Conservation (phyloP, 495 filamentous ascomycete genomes). For the Hypomontagnella submonticulosa region DNA sequence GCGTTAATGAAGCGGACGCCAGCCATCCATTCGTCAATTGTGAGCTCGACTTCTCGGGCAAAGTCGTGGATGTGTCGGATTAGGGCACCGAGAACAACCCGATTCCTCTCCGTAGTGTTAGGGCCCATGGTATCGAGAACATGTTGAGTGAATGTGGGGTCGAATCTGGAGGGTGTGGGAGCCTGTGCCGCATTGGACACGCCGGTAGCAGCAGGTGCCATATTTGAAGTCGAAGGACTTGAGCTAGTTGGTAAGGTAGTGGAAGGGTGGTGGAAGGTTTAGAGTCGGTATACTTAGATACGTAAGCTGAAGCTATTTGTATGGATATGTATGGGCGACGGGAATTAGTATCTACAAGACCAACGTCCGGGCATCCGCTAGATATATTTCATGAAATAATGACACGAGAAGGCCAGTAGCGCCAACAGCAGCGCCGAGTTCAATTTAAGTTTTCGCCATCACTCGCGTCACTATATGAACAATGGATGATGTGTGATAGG, state of each 20-base stretch:
- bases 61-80: constrained; percentile 87
- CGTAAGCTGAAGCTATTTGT: constrained; percentile 1
- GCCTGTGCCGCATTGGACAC: constrained; percentile 41
- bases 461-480: constrained; percentile 26
- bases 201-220: constrained; percentile 36
- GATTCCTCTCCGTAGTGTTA: constrained; percentile 73
- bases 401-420: constrained; percentile 7
- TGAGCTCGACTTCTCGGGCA: constrained; percentile 82
- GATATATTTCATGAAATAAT: constrained; percentile 22
- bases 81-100: constrained; percentile 70
- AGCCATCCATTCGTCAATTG: constrained; percentile 81
- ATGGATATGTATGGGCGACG: constrained; percentile 1
- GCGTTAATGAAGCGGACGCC: constrained; percentile 72
- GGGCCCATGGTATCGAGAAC: constrained; percentile 81
- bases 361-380: constrained; percentile 7
- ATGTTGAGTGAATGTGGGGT: constrained; percentile 79
- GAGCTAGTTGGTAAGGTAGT: constrained; percentile 27
- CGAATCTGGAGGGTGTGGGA: constrained; percentile 59
- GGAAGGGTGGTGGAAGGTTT: background rate
- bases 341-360: constrained; percentile 17
- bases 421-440: constrained; percentile 13
- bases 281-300: background rate
- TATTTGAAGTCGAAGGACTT: constrained; percentile 20
- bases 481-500: constrained; percentile 34
- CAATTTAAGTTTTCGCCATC: constrained; percentile 29